phyloP scores from a whole-genome alignment of 2,329 filamentous ascomycete species.

The Pseudogymnoascus sp. region DNA sequence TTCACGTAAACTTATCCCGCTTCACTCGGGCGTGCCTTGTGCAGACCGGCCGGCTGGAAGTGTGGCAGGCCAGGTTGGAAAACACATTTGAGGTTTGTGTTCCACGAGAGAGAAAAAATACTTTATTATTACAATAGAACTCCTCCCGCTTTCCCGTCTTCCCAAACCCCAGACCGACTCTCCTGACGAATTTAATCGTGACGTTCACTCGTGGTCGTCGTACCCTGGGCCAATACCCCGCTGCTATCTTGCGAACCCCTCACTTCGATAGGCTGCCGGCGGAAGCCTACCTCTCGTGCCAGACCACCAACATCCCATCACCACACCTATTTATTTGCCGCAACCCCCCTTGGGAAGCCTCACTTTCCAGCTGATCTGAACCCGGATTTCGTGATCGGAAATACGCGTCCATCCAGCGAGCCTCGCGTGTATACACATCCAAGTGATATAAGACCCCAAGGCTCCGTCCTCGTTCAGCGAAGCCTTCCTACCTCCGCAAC shows the following conservation, averaged over 20 bases:
- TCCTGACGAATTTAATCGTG: not conserved
- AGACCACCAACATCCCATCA: slow-evolving; percentile 1
- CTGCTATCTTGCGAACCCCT: slow-evolving; percentile 1
- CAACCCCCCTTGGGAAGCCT: not conserved
- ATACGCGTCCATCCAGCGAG: not conserved
- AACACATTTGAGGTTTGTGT: not conserved
- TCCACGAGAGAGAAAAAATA: not conserved
- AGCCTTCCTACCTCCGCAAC: slow-evolving; percentile 1
- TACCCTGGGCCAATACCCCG: not conserved
- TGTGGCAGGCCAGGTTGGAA: not conserved
- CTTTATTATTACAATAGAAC: not conserved
- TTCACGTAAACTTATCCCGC: not conserved
- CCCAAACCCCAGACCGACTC: not conserved
- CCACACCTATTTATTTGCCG: slow-evolving; percentile 5
- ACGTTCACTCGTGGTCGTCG: not conserved
- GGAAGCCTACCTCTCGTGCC: slow-evolving; percentile 3
- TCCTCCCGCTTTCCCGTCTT: not conserved
- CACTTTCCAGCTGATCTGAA: not conserved
- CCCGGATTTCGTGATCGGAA: not conserved
- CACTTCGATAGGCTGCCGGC: slow-evolving; percentile 5
- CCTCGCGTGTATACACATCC: not conserved
- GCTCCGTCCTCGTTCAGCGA: not conserved
- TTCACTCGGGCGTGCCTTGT: not conserved
- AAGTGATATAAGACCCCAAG: slow-evolving; percentile 2
- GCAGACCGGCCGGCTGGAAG: not conserved